phyloP scores from a whole-genome alignment of 2,329 filamentous ascomycete species.

The Hypoxylon sp. region DNA sequence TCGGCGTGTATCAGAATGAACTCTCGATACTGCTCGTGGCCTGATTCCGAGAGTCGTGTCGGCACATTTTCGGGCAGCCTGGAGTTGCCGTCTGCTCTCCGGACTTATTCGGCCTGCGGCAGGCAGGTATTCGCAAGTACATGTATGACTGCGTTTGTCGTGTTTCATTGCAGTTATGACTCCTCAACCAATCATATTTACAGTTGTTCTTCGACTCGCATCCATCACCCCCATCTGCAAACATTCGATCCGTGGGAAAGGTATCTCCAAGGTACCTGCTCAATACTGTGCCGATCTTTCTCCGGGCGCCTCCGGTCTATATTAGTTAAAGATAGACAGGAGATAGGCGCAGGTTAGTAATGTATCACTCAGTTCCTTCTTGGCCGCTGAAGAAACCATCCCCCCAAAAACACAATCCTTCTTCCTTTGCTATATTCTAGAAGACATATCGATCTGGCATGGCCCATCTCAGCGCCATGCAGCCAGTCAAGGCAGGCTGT shows the following conservation, averaged over 20 bases:
- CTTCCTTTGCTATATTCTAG: background rate
- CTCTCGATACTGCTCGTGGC: conserved; percentile 1
- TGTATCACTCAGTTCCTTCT: conserved; percentile 23
- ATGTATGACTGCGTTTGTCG: conserved; percentile 10
- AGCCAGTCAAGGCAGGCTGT: conserved; percentile 3
- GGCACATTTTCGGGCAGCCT: background rate
- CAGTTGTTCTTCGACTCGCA: conserved; percentile 21
- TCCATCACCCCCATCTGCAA: conserved; percentile 38
- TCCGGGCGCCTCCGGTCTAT: conserved; percentile 1
- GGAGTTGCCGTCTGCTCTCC: background rate
- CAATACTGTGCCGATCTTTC: conserved; percentile 3
- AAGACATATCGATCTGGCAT: conserved; percentile 13
- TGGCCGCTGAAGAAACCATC: conserved; percentile 4
- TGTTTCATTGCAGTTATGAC: conserved; percentile 20
- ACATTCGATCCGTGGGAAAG: conserved; percentile 26
- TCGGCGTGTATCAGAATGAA: conserved; percentile 11
- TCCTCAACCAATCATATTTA: conserved; percentile 27
- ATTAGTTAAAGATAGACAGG: conserved; percentile 27
- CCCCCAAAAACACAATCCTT: conserved; percentile 9
- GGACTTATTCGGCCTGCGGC: conserved; percentile 9
- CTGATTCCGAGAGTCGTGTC: background rate
- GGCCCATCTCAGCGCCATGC: conserved; percentile 4
- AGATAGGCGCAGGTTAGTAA: conserved; percentile 25
- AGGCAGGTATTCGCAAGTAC: background rate
- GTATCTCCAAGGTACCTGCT: no score